A percentile compares a stretch with the other conserved stretches of the same genome.
phyloP scores from a whole-genome alignment of 148 eudicot genomes.

The Dysphania ambrosioides region DNA sequence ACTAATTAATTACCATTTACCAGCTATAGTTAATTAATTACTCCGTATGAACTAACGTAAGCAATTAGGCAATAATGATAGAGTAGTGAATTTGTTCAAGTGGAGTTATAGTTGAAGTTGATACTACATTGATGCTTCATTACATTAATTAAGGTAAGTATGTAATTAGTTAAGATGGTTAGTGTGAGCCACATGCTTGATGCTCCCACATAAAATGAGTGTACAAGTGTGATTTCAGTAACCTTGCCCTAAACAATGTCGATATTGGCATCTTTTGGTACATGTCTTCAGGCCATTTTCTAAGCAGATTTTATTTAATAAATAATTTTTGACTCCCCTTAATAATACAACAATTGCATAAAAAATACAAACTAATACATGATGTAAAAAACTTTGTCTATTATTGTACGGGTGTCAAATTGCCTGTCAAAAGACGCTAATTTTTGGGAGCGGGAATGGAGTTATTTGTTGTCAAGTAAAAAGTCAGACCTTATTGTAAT shows the following conservation, averaged over 20 bases:
- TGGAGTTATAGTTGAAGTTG: constrained; percentile 16
- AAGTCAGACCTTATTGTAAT: not conserved
- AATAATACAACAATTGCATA: not conserved
- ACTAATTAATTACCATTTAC: not conserved
- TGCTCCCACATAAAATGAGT: constrained; percentile 26
- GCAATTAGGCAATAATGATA: constrained; percentile 19
- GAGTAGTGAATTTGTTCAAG: not conserved
- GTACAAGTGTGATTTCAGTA: not conserved
- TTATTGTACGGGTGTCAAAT: no score
- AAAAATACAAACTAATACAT: not conserved
- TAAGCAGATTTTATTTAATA: no score
- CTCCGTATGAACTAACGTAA: constrained; percentile 4
- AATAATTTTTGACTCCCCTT: not conserved
- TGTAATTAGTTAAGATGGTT: not conserved
- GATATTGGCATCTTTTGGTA: constrained; percentile 8
- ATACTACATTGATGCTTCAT: not conserved
- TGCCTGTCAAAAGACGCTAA: no score
- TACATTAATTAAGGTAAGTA: not conserved
- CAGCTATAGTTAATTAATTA: not conserved
- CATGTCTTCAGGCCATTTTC: no score
- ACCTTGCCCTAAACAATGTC: not conserved
- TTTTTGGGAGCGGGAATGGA: not conserved
- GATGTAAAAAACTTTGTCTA: no score
- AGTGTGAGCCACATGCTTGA: constrained; percentile 29
- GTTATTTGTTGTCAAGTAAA: not conserved